Percentiles rank a stretch among this genome's conserved stretches.
Evolutionary conservation across 108 stramenopile genomes (phyloP).

Genomic region (Skeletonema tropicum): DNA sequence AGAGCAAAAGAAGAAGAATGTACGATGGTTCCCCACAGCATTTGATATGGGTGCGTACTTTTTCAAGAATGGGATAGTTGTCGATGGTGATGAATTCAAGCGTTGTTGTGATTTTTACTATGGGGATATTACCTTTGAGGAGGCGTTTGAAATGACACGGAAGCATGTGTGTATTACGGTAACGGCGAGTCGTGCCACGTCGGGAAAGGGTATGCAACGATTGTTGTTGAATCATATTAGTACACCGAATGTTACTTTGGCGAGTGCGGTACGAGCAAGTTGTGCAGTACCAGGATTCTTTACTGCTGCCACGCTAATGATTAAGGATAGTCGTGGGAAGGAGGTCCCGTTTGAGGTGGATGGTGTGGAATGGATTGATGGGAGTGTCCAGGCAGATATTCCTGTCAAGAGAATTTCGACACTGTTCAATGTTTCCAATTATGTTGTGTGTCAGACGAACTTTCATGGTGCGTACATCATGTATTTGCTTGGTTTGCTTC

Average conservation of each 20-base stretch:
- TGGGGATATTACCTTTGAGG: constrained; percentile 87
- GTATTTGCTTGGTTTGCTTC: not conserved
- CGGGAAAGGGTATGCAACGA: constrained; percentile 78
- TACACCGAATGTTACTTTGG: constrained; percentile 91
- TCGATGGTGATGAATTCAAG: constrained; percentile 77
- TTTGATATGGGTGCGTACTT: constrained; percentile 81
- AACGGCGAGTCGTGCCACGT: constrained; percentile 77
- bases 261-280: constrained; percentile 87
- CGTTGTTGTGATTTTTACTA: constrained; percentile 90
- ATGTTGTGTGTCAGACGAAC: constrained; percentile 91
- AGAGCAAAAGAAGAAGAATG: constrained; percentile 77
- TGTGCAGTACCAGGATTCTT: constrained; percentile 94
- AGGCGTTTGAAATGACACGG: constrained; percentile 89
- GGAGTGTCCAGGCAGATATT: constrained; percentile 91
- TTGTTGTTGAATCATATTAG: constrained; percentile 91
- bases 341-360: constrained; percentile 92
- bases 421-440: constrained; percentile 90
- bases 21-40: constrained; percentile 88
- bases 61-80: constrained; percentile 76
- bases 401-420: constrained; percentile 93
- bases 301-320: constrained; percentile 85
- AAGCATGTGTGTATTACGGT: constrained; percentile 95
- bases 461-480: constrained; percentile 64
- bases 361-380: constrained; percentile 95
- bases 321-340: constrained; percentile 80